Percentiles rank a stretch among this genome's conserved stretches.
Evolutionary conservation across 495 filamentous ascomycete genomes (phyloP).

Genomic region (Aspergillus panamensis): DNA sequence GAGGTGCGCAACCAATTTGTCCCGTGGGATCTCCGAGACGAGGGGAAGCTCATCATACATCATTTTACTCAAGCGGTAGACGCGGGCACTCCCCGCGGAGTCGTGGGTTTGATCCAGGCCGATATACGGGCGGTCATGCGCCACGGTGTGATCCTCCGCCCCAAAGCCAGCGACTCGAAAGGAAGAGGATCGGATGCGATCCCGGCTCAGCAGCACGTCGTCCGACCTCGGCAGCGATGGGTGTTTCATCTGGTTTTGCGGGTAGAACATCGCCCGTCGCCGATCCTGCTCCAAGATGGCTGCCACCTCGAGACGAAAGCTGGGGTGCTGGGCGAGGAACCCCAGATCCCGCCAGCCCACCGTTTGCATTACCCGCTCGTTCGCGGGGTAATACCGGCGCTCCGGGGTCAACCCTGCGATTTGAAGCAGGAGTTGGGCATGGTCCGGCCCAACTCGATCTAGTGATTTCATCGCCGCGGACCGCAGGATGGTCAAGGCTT

Average conservation of each 20-base stretch:
- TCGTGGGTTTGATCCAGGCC: slow-evolving; percentile 1
- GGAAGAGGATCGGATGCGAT: slow-evolving; percentile 42
- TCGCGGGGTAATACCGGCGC: slow-evolving; percentile 53
- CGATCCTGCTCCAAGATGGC: slow-evolving; percentile 40
- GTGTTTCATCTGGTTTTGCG: too few relatives aligned
- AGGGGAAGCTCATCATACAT: slow-evolving; percentile 7
- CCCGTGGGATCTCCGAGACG: too few relatives aligned
- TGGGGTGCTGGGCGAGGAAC: slow-evolving; percentile 49
- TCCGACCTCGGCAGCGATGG: too few relatives aligned
- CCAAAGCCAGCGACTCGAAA: slow-evolving; percentile 53
- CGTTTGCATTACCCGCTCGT: slow-evolving; percentile 47
- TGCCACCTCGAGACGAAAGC: slow-evolving; percentile 39
- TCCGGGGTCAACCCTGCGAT: slow-evolving; percentile 53
- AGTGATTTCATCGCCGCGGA: slow-evolving; percentile 53
- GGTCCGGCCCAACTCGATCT: slow-evolving; percentile 32
- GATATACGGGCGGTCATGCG: slow-evolving; percentile 34
- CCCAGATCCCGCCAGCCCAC: slow-evolving; percentile 46
- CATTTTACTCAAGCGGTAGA: slow-evolving; percentile 14
- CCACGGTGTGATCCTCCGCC: slow-evolving; percentile 42
- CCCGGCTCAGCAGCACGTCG: slow-evolving; percentile 43
- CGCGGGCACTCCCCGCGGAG: slow-evolving; percentile 7
- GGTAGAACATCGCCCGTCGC: slow-evolving; percentile 22
- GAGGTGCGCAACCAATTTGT: too few relatives aligned
- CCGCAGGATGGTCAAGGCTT: slow-evolving; percentile 47
- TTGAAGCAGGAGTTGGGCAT: slow-evolving; percentile 34